A percentile compares a stretch with the other conserved stretches of the same genome.
Conservation (phyloP, 2,329 filamentous ascomycete genomes). For the Arthroderma sp. region DNA sequence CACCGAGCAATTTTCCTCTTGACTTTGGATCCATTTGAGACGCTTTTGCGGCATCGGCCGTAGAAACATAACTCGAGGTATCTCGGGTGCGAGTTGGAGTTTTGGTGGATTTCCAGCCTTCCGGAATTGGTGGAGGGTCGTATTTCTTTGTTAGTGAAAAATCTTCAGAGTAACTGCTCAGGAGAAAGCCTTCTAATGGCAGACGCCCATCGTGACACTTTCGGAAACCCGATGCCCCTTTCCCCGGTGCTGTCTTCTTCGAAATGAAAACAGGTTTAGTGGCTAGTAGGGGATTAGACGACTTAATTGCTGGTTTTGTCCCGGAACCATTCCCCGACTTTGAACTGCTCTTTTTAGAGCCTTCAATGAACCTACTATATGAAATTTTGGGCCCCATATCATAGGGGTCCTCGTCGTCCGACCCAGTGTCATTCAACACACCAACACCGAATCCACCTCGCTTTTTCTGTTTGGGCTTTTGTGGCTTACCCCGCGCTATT, state of each 20-base stretch:
- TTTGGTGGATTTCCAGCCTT: slow-evolving; percentile 58
- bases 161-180: slow-evolving; percentile 43
- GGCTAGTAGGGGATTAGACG: slow-evolving; percentile 50
- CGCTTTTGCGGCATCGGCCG: slow-evolving; percentile 62
- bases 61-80: slow-evolving; percentile 44
- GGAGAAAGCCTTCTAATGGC: slow-evolving; percentile 66
- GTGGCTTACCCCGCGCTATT: slow-evolving; percentile 21
- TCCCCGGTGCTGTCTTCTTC: slow-evolving; percentile 42
- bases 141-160: slow-evolving; percentile 27
- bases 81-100: slow-evolving; percentile 21
- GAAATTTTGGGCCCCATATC: slow-evolving; percentile 82
- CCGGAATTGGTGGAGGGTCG: slow-evolving; percentile 30
- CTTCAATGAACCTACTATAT: slow-evolving; percentile 69
- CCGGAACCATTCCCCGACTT: slow-evolving; percentile 30
- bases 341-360: slow-evolving; percentile 67
- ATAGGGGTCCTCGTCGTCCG: slow-evolving; percentile 90
- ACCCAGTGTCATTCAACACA: slow-evolving; percentile 80
- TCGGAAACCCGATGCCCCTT: slow-evolving; percentile 37
- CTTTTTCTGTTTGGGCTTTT: slow-evolving; percentile 41
- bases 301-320: slow-evolving; percentile 29
- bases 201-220: slow-evolving; percentile 74
- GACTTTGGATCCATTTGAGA: slow-evolving; percentile 63
- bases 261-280: slow-evolving; percentile 64
- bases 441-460: slow-evolving; percentile 71
- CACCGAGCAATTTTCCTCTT: slow-evolving; percentile 68